Conservation (phyloP, 768 basidiomycete genomes). For the Auricularia cornea region DNA sequence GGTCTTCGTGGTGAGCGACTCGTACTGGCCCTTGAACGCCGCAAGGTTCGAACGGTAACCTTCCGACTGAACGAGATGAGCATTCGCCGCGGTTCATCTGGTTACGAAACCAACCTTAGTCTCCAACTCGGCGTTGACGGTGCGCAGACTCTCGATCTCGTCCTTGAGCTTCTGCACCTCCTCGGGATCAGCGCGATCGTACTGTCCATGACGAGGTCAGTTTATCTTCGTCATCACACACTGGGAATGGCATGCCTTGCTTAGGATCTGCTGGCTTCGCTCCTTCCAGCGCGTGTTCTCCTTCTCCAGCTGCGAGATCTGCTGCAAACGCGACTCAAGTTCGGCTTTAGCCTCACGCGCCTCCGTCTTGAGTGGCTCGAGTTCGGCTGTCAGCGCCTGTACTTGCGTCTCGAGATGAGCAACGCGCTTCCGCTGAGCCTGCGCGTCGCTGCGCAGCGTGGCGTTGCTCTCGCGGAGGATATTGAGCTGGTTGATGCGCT, state of each 20-base stretch:
- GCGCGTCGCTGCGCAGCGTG: conserved; percentile 70
- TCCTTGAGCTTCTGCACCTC: conserved; percentile 75
- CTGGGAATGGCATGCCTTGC: conserved; percentile 45
- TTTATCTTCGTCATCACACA: background rate
- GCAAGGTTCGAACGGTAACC: background rate
- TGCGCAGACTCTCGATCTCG: conserved; percentile 44
- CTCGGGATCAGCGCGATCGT: conserved; percentile 81
- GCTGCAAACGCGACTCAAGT: conserved; percentile 57
- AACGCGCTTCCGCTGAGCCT: conserved; percentile 58
- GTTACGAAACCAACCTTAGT: background rate
- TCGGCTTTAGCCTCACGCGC: conserved; percentile 61
- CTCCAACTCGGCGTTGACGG: conserved; percentile 11
- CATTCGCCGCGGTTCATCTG: background rate
- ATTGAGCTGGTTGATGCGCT: conserved; percentile 80
- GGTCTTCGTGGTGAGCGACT: background rate
- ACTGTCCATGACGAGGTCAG: conserved; percentile 32
- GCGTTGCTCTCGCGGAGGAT: conserved; percentile 84
- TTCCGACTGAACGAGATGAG: background rate
- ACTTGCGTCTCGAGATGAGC: conserved; percentile 60
- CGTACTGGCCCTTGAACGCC: background rate
- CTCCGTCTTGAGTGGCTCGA: conserved; percentile 70
- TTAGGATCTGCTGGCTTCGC: conserved; percentile 69
- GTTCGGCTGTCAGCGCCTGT: conserved; percentile 45
- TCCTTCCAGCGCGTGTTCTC: conserved; percentile 81
- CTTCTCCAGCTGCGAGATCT: conserved; percentile 61